Percentiles rank a stretch among this genome's conserved stretches.
Conservation (phyloP, 495 filamentous ascomycete genomes). For the Xylaria sp. region DNA sequence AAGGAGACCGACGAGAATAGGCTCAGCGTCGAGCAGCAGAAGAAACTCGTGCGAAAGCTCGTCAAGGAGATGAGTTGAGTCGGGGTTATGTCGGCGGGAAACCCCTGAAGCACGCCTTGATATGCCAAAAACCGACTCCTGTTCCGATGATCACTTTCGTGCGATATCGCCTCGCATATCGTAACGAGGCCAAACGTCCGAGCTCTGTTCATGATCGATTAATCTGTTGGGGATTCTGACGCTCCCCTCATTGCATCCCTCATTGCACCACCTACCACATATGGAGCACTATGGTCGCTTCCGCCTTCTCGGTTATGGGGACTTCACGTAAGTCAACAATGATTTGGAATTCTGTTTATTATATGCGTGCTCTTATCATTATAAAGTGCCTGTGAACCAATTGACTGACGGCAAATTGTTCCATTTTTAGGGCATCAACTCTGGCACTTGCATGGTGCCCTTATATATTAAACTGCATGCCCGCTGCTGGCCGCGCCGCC, state of each 20-base stretch:
- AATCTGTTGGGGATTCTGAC: not conserved
- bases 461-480: slow-evolving; percentile 23
- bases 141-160: not conserved
- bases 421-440: slow-evolving; percentile 20
- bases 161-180: not conserved
- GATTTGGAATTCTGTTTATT: slow-evolving; percentile 25
- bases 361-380: slow-evolving; percentile 17
- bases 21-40: slow-evolving; percentile 75
- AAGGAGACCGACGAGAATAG: slow-evolving; percentile 73
- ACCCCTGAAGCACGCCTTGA: not conserved
- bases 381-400: slow-evolving; percentile 10
- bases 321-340: slow-evolving; percentile 25
- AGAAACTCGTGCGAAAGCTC: slow-evolving; percentile 76
- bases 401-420: slow-evolving; percentile 16
- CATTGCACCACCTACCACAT: slow-evolving; percentile 12
- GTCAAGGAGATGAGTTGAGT: slow-evolving; percentile 53
- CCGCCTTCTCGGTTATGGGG: not conserved
- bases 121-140: slow-evolving; percentile 8
- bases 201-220: slow-evolving; percentile 14
- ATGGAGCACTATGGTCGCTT: slow-evolving; percentile 2
- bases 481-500: slow-evolving; percentile 19
- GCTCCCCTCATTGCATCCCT: slow-evolving; percentile 1
- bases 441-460: slow-evolving; percentile 2
- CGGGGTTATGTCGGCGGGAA: slow-evolving; percentile 21
- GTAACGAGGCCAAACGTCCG: not conserved